Percentiles rank a stretch among this genome's conserved stretches.
Evolutionary conservation across 768 basidiomycete genomes (phyloP).

Genomic region (Termitomyces sp.): DNA sequence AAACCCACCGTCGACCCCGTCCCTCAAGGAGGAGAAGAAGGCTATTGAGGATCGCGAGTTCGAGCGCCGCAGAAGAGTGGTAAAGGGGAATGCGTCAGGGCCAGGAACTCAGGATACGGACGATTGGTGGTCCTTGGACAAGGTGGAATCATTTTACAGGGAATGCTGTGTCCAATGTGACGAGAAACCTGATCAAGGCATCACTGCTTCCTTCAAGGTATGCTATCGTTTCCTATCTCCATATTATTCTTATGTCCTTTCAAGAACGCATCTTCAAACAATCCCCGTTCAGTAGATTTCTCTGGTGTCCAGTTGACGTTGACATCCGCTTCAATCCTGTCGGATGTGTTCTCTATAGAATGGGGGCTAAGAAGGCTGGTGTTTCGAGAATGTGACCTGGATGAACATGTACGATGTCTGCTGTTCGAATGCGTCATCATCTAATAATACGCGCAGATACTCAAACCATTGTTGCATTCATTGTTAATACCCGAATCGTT

Average conservation of each 20-base stretch:
- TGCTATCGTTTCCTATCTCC: slow-evolving; percentile 12
- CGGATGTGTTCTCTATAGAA: slow-evolving; percentile 89
- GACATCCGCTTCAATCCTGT: slow-evolving; percentile 70
- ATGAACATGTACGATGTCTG: slow-evolving; percentile 56
- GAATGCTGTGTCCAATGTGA: slow-evolving; percentile 81
- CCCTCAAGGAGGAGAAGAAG: slow-evolving; percentile 75
- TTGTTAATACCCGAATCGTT: slow-evolving; percentile 80
- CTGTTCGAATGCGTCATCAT: neutral
- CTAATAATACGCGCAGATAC: slow-evolving; percentile 36
- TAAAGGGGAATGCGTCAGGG: slow-evolving; percentile 47
- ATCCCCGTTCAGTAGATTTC: slow-evolving; percentile 73
- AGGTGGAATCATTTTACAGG: slow-evolving; percentile 81
- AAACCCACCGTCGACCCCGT: slow-evolving; percentile 78
- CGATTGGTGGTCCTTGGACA: slow-evolving; percentile 83
- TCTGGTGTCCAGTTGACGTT: slow-evolving; percentile 72
- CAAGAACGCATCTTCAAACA: slow-evolving; percentile 47
- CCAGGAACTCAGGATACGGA: slow-evolving; percentile 32
- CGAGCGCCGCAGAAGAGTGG: slow-evolving; percentile 60
- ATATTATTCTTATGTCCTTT: neutral
- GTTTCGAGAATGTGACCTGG: slow-evolving; percentile 83
- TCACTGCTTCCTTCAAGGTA: slow-evolving; percentile 72
- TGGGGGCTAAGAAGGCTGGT: slow-evolving; percentile 88
- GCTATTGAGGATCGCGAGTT: slow-evolving; percentile 74
- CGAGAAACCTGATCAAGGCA: slow-evolving; percentile 58
- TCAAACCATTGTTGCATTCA: slow-evolving; percentile 89